phyloP scores from a whole-genome alignment of 1,284 basidiomycete genomes.

The Naganishia cerealis region DNA sequence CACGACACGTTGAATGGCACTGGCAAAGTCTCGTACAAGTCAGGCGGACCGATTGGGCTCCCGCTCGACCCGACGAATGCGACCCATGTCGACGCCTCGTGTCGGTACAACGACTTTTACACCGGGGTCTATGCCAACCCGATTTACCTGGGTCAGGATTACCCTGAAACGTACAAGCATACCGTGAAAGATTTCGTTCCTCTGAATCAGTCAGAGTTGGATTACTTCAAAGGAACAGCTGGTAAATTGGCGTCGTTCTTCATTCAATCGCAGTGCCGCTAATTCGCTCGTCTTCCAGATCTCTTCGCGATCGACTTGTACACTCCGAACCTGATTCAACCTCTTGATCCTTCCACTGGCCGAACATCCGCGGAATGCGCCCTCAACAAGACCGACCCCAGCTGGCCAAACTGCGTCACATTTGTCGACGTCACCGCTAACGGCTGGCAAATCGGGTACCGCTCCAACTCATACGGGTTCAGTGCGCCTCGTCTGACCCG shows the following conservation, averaged over 20 bases:
- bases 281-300: background rate
- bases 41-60: background rate
- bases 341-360: background rate
- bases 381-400: background rate
- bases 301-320: background rate
- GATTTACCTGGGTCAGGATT: background rate
- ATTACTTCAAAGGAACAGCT: background rate
- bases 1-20: background rate
- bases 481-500: background rate
- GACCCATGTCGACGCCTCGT: background rate
- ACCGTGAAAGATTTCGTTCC: background rate
- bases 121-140: background rate
- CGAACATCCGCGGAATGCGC: background rate
- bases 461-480: background rate
- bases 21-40: background rate
- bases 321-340: background rate
- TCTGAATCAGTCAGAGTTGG: background rate
- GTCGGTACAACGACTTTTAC: slow-evolving; percentile 3
- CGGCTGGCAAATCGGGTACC: background rate
- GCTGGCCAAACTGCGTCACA: slow-evolving; percentile 4
- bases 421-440: background rate
- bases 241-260: background rate
- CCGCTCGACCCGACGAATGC: background rate
- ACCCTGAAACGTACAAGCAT: background rate
- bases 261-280: background rate